Conservation (phyloP, 306 rosid genomes). For the Bauhinia variegata region DNA sequence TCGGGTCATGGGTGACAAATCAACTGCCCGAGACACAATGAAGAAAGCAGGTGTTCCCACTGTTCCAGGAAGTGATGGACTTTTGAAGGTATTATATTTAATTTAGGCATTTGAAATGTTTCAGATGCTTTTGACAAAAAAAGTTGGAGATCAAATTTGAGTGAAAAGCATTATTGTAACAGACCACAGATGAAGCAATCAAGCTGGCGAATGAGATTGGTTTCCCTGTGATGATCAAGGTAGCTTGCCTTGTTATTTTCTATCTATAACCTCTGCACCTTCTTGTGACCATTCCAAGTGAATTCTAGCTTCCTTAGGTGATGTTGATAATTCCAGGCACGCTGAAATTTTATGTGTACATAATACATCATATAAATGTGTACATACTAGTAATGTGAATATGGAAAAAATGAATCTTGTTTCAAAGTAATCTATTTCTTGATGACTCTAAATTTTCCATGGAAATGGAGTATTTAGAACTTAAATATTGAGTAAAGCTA, state of each 20-base stretch:
- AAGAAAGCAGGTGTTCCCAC: conserved; percentile 85
- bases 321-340: background rate
- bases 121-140: background rate
- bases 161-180: conserved; percentile 34
- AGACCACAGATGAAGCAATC: conserved; percentile 92
- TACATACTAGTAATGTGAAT: background rate
- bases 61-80: conserved; percentile 80
- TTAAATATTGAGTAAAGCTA: conserved; percentile 2
- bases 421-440: background rate
- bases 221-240: conserved; percentile 98
- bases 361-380: background rate
- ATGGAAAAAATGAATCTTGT: background rate
- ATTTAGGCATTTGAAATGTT: conserved; percentile 31
- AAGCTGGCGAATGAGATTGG: conserved; percentile 90
- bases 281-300: conserved; percentile 18
- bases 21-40: conserved; percentile 94
- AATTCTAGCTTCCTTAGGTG: conserved; percentile 25
- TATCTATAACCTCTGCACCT: conserved; percentile 14
- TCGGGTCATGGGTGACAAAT: conserved; percentile 95
- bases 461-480: background rate
- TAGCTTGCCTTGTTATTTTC: conserved; percentile 34
- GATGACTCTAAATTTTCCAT: background rate
- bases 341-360: too few relatives aligned
- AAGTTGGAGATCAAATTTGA: conserved; percentile 26
- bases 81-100: conserved; percentile 70